Evolutionary conservation across 768 basidiomycete species (phyloP).

Genomic region (Mycena maculata): DNA sequence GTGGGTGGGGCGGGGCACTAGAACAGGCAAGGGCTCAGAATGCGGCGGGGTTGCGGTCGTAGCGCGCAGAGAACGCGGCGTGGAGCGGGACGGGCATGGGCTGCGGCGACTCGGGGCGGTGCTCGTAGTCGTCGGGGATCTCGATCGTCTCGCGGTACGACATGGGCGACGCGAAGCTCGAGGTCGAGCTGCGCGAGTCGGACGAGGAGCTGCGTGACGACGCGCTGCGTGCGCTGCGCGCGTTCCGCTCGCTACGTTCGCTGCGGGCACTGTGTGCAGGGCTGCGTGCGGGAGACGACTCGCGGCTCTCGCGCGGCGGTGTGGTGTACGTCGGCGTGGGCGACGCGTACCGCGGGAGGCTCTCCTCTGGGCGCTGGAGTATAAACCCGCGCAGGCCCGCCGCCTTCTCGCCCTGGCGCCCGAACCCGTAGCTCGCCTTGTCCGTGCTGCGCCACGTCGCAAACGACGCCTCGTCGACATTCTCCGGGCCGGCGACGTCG

Average conservation of each 20-base stretch:
- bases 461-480: constrained; percentile 30
- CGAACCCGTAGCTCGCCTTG: constrained; percentile 77
- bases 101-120: constrained; percentile 24
- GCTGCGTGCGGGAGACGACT: constrained; percentile 21
- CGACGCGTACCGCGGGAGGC: constrained; percentile 64
- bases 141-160: constrained; percentile 41
- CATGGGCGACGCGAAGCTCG: constrained; percentile 54
- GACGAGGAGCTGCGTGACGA: constrained; percentile 30
- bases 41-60: constrained; percentile 28
- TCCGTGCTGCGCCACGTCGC: constrained; percentile 47
- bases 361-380: constrained; percentile 68
- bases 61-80: constrained; percentile 12
- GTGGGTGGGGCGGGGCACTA: no score
- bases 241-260: no score
- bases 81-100: constrained; percentile 16
- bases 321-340: constrained; percentile 41
- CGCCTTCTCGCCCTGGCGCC: constrained; percentile 82
- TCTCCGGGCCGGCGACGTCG: constrained; percentile 39
- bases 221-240: no score
- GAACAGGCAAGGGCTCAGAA: no score
- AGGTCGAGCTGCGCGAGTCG: constrained; percentile 44
- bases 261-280: no score
- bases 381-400: constrained; percentile 71
- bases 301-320: constrained; percentile 2
- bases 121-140: constrained; percentile 31